Base-by-base conservation (phyloP, 441 rosid genomes). In the Brassica balearica region DNA sequence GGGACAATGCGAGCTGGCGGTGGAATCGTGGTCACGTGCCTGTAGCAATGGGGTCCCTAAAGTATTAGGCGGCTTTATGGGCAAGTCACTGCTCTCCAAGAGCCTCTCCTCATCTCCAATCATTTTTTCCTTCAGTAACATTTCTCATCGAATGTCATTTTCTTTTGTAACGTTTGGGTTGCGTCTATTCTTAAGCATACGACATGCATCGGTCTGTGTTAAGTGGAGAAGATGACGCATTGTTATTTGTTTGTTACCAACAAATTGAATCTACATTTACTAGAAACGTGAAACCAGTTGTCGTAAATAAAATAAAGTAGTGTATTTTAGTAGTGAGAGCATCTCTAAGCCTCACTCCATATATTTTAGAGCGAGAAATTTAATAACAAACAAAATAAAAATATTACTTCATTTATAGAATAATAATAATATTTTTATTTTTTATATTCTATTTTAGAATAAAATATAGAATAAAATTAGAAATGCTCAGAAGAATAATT, bases 1-100 rank as follows among this genome's bases (percentile, higher is more conserved):
- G 81, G 19, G 81, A 77, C 81, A 77, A 58, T 36, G 76, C 72
- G 67, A 71, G 81, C 81, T 71, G 81, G 81, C 71, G 63, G 27
- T 17, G 48, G 72, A 77, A 77, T 77, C 81, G 76, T 77, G 81
- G 76, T 77, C 76, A 77, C 81, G 81, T 77, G 81, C 53, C 20
- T 77, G 23, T 71, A 77, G 67, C 76, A 9, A 56, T 77, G 56
- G 72, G 81, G 68, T 27, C 66, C 80, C 71, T 55, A 69, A 62
- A 51, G 58, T 36, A 62, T 36, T 76, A 41, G 34, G 60, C 73
- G 3, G 60, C 68, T 36, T 65, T 67, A 67, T 67, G 19, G 70
- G 68, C 0, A 67, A 67, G 58, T 67, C 58, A 67, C 70, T 67
- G 58, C 70, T 8, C 70, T 3, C n/a, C 55, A 66, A 66, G 70